Conservation (phyloP, 192 early-diverging fungal genomes). For the Obelidium mucronatum region DNA sequence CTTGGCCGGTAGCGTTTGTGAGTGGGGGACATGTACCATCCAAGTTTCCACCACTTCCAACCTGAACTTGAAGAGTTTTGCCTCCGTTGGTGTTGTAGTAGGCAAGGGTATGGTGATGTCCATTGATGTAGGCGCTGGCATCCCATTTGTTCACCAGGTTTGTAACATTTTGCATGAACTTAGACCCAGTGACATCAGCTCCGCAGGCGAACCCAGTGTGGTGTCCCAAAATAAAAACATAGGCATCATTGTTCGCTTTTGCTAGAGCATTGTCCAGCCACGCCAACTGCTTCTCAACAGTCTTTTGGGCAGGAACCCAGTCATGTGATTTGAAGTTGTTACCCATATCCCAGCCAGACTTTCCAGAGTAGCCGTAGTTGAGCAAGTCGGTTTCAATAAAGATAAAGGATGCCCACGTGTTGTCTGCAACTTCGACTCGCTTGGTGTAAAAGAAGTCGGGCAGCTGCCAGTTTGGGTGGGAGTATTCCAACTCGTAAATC, state of each 20-base stretch:
- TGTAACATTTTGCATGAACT: conserved; percentile 8
- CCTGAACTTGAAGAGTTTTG: conserved; percentile 28
- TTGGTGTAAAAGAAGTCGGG: conserved; percentile 39
- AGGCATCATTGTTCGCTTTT: conserved; percentile 31
- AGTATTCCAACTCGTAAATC: conserved; percentile 2
- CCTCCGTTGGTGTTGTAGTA: conserved; percentile 25
- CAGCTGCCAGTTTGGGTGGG: conserved; percentile 21
- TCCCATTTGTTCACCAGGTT: conserved; percentile 32
- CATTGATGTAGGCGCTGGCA: conserved; percentile 25
- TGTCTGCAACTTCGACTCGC: conserved; percentile 7
- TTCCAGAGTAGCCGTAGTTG: conserved; percentile 23
- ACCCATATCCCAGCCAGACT: neutral
- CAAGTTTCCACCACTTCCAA: conserved; percentile 30
- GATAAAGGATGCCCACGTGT: conserved; percentile 23
- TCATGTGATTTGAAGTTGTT: conserved; percentile 31
- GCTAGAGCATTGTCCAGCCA: conserved; percentile 27
- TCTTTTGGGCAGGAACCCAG: conserved; percentile 24
- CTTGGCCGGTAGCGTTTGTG: conserved; percentile 16
- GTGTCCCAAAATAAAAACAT: conserved; percentile 33
- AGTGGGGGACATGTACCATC: neutral
- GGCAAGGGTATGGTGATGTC: conserved; percentile 33
- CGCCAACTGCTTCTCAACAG: conserved; percentile 33
- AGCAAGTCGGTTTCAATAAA: conserved; percentile 39
- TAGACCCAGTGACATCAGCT: neutral
- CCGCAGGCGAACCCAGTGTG: conserved; percentile 31